Conservation (phyloP, 371 early-diverging fungal species). For the Synchytrium microbalum region DNA sequence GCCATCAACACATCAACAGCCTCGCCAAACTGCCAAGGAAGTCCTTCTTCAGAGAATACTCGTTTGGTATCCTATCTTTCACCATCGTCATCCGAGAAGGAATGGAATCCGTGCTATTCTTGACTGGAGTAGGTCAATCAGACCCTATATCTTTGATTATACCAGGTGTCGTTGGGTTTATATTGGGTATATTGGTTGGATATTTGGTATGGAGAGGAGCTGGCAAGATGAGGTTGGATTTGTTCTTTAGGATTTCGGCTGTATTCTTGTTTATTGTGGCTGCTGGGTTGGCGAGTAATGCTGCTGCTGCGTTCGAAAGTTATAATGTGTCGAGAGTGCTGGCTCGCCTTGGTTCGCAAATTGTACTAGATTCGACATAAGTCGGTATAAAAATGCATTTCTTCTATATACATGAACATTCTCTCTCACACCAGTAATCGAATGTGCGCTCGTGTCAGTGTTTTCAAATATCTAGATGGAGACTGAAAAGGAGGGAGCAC, state of each 20-base stretch:
- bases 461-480: too few species aligned
- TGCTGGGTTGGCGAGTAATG: constrained; percentile 13
- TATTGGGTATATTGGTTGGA: constrained; percentile 4
- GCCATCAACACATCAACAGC: not conserved
- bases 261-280: constrained; percentile 14
- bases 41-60: not conserved
- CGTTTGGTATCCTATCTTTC: constrained; percentile 14
- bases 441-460: too few species aligned
- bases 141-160: constrained; percentile 12
- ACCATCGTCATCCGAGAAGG: constrained; percentile 18
- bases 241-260: constrained; percentile 12
- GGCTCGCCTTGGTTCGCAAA: too few species aligned
- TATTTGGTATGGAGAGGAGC: constrained; percentile 3
- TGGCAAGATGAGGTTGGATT: constrained; percentile 4
- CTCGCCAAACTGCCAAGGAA: not conserved
- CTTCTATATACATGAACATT: too few species aligned
- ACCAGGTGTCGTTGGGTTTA: constrained; percentile 12
- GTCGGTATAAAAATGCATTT: too few species aligned
- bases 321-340: too few species aligned
- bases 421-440: too few species aligned
- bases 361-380: too few species aligned
- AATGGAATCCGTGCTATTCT: constrained; percentile 17
- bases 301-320: constrained; percentile 17
- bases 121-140: constrained; percentile 18
- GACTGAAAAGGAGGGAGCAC: too few species aligned